Evolutionary conservation across 805 yeast species (phyloP).

Genomic region (Suhomyces prunicola): DNA sequence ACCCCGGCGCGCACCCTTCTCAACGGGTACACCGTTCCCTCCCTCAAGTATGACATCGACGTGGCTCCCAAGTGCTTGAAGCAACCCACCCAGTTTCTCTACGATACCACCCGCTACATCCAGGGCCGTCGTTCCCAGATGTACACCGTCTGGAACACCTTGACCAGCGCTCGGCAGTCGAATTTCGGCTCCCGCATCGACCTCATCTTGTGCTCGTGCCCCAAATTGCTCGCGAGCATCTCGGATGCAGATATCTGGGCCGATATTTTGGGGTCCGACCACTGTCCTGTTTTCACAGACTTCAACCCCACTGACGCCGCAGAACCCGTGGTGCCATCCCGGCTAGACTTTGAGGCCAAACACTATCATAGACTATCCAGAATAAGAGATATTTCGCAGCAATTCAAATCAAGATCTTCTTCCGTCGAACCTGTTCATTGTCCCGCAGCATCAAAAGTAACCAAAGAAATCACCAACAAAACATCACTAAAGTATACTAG

Average conservation of each 20-base stretch:
- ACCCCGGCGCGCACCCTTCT: constrained; percentile 27
- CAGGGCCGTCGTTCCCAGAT: constrained; percentile 60
- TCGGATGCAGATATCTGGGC: constrained; percentile 60
- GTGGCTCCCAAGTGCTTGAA: constrained; percentile 13
- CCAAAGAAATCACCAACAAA: not conserved
- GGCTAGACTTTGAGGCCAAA: constrained; percentile 21
- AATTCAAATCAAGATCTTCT: constrained; percentile 18
- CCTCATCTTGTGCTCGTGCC: constrained; percentile 53
- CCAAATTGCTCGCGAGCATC: constrained; percentile 28
- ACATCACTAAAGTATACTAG: constrained; percentile 13
- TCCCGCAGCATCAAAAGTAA: not conserved
- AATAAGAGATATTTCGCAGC: constrained; percentile 31
- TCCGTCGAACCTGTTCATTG: not conserved
- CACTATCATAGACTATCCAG: constrained; percentile 17
- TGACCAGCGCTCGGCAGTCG: constrained; percentile 68
- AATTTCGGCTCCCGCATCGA: constrained; percentile 91
- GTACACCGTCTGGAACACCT: constrained; percentile 92
- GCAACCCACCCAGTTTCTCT: constrained; percentile 31
- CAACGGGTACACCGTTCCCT: constrained; percentile 25
- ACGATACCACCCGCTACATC: constrained; percentile 55
- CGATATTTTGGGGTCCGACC: constrained; percentile 81
- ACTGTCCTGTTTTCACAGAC: constrained; percentile 86
- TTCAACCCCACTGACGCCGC: constrained; percentile 23
- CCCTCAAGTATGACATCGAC: constrained; percentile 8
- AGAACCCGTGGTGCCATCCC: not conserved